phyloP scores from a whole-genome alignment of 2,329 filamentous ascomycete genomes.

The Corinectria fuckeliana region DNA sequence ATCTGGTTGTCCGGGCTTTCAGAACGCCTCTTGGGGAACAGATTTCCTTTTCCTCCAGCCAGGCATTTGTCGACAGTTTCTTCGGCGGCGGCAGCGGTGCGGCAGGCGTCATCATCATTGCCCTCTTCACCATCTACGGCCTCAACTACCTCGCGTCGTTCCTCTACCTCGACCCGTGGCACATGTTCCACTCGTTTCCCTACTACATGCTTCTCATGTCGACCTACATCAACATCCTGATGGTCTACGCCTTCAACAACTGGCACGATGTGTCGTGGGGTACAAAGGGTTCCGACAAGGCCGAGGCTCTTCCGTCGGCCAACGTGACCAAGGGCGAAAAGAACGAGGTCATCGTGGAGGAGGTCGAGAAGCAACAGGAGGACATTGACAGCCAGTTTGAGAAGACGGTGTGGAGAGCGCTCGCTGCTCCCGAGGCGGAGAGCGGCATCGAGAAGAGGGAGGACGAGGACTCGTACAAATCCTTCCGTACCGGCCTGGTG shows the following conservation, averaged over 20 bases:
- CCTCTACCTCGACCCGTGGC: conserved; percentile 11
- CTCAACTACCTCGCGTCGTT: conserved; percentile 7
- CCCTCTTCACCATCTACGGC: conserved; percentile 8
- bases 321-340: background rate
- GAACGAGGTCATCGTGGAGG: conserved; percentile 5
- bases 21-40: background rate
- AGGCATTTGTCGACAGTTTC: background rate
- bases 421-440: background rate
- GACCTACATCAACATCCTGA: conserved; percentile 11
- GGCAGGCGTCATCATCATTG: conserved; percentile 1
- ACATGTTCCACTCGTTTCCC: conserved; percentile 10
- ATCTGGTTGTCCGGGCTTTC: conserved; percentile 1
- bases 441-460: background rate
- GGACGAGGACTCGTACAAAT: conserved; percentile 6
- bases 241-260: conserved; percentile 11
- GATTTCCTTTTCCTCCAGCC: conserved; percentile 2
- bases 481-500: conserved; percentile 3
- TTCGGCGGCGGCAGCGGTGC: background rate
- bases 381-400: conserved; percentile 13
- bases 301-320: conserved; percentile 1
- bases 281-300: conserved; percentile 8
- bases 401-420: conserved; percentile 5
- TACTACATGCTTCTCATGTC: conserved; percentile 7
- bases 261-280: conserved; percentile 10
- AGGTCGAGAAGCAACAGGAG: conserved; percentile 5